These are phyloP conservation scores for Hypericum perforatum DNA, from an alignment of 345 rosid species.

Conservation along the genomic window DNA sequence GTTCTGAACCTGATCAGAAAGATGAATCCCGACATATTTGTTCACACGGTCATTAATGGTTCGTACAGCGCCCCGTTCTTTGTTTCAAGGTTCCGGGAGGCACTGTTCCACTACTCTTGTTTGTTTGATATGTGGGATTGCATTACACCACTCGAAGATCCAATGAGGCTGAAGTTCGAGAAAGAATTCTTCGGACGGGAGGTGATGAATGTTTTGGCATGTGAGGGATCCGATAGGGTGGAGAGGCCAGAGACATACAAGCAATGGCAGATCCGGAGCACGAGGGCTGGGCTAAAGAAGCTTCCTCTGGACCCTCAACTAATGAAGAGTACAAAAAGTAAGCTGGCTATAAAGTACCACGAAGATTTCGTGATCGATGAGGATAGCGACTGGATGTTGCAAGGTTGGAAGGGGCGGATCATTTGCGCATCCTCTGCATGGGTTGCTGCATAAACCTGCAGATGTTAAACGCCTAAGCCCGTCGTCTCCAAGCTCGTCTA, in stretches of 20 bases:
- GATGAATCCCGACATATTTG: slow-evolving; percentile 14
- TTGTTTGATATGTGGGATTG: slow-evolving; percentile 18
- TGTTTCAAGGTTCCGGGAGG: slow-evolving; percentile 15
- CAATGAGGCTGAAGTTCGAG: slow-evolving; percentile 18
- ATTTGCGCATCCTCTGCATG: slow-evolving; percentile 12
- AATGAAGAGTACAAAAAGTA: slow-evolving; percentile 2
- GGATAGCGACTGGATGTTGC: slow-evolving; percentile 17
- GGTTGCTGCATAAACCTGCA: slow-evolving; percentile 6
- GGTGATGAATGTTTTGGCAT: slow-evolving; percentile 17
- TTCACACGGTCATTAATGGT: slow-evolving; percentile 12
- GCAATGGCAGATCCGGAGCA: slow-evolving; percentile 20
- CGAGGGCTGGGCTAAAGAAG: slow-evolving; percentile 18
- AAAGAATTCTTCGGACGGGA: slow-evolving; percentile 16
- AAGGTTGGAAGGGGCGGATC: slow-evolving; percentile 23
- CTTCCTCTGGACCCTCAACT: slow-evolving; percentile 9
- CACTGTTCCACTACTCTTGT: slow-evolving; percentile 16
- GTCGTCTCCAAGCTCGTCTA: too few species aligned
- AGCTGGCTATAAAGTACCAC: slow-evolving; percentile 9
- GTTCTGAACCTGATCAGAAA: slow-evolving; percentile 14
- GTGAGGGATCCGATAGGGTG: slow-evolving; percentile 17
- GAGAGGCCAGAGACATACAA: slow-evolving; percentile 25
- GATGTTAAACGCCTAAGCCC: too few species aligned
- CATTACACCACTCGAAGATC: slow-evolving; percentile 8
- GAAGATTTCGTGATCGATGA: slow-evolving; percentile 18
- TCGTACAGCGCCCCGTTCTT: slow-evolving; percentile 17